phyloP scores from a whole-genome alignment of 1,284 basidiomycete genomes.

The Phenoliferia sp. region DNA sequence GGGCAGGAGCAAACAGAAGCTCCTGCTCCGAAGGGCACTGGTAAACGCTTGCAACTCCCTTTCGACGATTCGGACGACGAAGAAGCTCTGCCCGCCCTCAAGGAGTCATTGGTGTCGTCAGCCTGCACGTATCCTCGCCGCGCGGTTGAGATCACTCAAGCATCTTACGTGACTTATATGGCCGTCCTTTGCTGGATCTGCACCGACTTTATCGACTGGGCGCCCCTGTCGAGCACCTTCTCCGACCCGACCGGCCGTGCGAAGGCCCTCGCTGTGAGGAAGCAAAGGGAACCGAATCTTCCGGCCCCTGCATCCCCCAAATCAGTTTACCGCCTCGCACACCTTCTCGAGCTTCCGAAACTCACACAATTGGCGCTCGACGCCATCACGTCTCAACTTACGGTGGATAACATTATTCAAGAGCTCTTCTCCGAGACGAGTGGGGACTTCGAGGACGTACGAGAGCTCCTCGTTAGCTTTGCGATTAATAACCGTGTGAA shows the following conservation, averaged over 20 bases:
- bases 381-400: constrained; percentile 4
- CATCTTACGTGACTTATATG: constrained; percentile 38
- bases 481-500: neutral
- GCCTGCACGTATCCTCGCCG: neutral
- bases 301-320: constrained; percentile 6
- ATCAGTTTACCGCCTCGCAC: constrained; percentile 12
- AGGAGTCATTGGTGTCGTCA: neutral
- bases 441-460: neutral
- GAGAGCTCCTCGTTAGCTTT: neutral
- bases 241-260: neutral
- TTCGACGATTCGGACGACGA: constrained; percentile 1
- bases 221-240: neutral
- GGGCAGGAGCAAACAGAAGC: neutral
- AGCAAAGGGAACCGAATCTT: neutral
- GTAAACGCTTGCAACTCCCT: neutral
- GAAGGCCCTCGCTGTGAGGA: neutral
- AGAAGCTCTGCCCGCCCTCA: neutral
- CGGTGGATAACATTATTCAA: neutral
- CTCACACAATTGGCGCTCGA: constrained; percentile 5
- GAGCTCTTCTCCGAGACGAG: constrained; percentile 3
- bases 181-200: constrained; percentile 40
- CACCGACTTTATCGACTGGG: constrained; percentile 28
- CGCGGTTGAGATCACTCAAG: constrained; percentile 1
- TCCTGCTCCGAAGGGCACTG: neutral
- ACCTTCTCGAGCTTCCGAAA: constrained; percentile 5